Evolutionary conservation across 495 filamentous ascomycete genomes (phyloP).

Genomic region (Hypoxylon cercidicola): DNA sequence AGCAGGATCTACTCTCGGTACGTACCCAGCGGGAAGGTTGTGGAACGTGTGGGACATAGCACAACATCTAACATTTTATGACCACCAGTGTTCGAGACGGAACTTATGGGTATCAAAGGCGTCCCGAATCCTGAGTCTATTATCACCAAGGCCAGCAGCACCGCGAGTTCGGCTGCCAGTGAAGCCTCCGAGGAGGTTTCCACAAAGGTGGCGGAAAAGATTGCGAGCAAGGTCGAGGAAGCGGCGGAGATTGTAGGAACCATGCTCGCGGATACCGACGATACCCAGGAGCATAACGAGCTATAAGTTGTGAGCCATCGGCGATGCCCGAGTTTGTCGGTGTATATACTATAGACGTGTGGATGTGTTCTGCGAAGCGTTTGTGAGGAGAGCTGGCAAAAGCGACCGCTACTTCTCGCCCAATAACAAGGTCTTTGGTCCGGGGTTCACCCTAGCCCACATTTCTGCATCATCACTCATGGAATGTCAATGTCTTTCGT

Average conservation of each 20-base stretch:
- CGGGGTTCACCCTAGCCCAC: too few relatives aligned
- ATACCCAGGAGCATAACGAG: conserved; percentile 64
- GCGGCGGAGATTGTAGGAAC: conserved; percentile 58
- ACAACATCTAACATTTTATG: conserved; percentile 18
- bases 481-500: too few relatives aligned
- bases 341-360: conserved; percentile 3
- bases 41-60: not conserved
- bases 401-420: conserved; percentile 1
- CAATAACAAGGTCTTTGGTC: not conserved
- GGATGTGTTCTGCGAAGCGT: not conserved
- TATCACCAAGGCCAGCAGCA: conserved; percentile 53
- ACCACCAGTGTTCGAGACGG: conserved; percentile 84
- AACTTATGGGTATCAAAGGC: conserved; percentile 86
- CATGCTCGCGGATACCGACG: conserved; percentile 59
- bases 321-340: not conserved
- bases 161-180: conserved; percentile 33
- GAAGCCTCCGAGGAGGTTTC: conserved; percentile 49
- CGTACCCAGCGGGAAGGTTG: conserved; percentile 24
- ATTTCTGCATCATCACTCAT: too few relatives aligned
- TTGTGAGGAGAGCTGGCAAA: not conserved
- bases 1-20: conserved; percentile 76
- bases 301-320: conserved; percentile 47
- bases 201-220: conserved; percentile 55
- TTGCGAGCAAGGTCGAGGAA: conserved; percentile 55
- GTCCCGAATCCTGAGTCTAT: conserved; percentile 68